Conservation (phyloP, 495 filamentous ascomycete genomes). For the Penicillium taxi region DNA sequence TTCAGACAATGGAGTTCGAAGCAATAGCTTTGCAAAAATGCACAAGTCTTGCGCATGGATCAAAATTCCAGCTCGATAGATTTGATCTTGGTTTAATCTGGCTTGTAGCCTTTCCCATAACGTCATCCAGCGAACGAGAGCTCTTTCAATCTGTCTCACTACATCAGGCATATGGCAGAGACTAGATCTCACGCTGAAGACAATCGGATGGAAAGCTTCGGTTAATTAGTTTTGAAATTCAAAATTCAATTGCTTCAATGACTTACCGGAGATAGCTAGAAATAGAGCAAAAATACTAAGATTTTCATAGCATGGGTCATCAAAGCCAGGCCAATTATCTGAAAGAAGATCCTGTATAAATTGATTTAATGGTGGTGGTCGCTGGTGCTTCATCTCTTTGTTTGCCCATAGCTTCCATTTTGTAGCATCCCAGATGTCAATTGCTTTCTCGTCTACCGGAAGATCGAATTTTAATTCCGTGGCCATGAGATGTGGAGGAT, state of each 20-base stretch:
- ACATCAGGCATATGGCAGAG: background rate
- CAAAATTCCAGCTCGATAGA: conserved; percentile 12
- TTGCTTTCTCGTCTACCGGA: conserved; percentile 10
- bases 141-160: conserved; percentile 6
- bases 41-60: conserved; percentile 11
- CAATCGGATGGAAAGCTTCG: conserved; percentile 10
- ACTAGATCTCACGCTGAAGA: conserved; percentile 5
- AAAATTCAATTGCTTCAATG: background rate
- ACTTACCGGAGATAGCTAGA: conserved; percentile 8
- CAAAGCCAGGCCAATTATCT: conserved; percentile 5
- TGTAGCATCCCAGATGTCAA: conserved; percentile 7
- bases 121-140: conserved; percentile 7
- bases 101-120: conserved; percentile 8
- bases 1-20: conserved; percentile 6
- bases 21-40: conserved; percentile 6
- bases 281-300: conserved; percentile 10
- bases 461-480: conserved; percentile 13
- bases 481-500: conserved; percentile 5
- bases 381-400: conserved; percentile 3
- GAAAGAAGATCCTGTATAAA: conserved; percentile 7
- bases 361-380: conserved; percentile 5
- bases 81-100: conserved; percentile 4
- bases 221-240: background rate
- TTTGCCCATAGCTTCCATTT: conserved; percentile 7
- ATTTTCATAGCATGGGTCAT: conserved; percentile 3